Conservation (phyloP, 192 early-diverging fungal species). For the Coemansia sp. region DNA sequence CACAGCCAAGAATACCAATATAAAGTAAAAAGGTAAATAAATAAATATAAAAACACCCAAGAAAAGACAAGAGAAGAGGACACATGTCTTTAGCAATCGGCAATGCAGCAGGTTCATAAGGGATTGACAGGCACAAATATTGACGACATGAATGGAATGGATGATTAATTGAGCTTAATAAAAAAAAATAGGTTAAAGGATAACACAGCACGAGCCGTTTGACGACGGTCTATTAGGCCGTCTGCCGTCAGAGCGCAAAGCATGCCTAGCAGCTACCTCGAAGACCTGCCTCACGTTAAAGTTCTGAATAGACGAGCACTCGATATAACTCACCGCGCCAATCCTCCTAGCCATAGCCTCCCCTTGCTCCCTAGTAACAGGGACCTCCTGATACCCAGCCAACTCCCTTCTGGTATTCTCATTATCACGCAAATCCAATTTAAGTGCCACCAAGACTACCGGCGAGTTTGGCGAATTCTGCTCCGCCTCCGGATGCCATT, state of each 20-base stretch:
- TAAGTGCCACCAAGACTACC: conserved; percentile 37
- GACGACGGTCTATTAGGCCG: conserved; percentile 2
- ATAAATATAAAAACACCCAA: no score
- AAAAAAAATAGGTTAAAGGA: conserved; percentile 34
- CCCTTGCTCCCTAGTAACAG: conserved; percentile 62
- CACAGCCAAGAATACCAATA: conserved; percentile 3
- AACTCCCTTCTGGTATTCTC: conserved; percentile 29
- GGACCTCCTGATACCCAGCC: conserved; percentile 38
- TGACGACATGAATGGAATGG: neutral
- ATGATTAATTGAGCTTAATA: neutral
- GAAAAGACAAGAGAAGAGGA: conserved; percentile 11
- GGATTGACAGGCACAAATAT: neutral
- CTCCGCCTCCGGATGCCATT: conserved; percentile 41
- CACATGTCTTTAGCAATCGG: neutral
- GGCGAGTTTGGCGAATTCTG: conserved; percentile 22
- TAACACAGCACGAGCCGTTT: conserved; percentile 32
- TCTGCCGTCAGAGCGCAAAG: conserved; percentile 25
- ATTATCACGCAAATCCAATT: conserved; percentile 51
- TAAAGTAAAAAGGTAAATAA: neutral
- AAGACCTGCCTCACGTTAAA: conserved; percentile 59
- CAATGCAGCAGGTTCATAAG: neutral
- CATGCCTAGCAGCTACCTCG: conserved; percentile 65
- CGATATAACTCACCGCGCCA: conserved; percentile 79
- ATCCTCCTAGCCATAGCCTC: conserved; percentile 68
- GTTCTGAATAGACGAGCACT: conserved; percentile 72